Evolutionary conservation across 2,329 filamentous ascomycete genomes (phyloP).

Genomic region (Paraphoma chrysanthemicola): DNA sequence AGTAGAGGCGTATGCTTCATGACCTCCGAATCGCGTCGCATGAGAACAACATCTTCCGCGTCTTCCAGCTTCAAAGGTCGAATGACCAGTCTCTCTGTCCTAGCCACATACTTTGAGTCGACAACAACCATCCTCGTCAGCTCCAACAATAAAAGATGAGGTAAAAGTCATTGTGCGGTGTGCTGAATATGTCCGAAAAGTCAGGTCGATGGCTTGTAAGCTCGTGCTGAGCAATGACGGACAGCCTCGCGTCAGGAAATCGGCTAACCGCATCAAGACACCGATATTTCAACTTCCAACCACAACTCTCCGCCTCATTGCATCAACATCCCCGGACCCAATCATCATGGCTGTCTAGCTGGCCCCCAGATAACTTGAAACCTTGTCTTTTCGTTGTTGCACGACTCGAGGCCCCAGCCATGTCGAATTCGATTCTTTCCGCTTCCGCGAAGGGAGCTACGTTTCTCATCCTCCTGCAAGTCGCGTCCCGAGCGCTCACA

Average conservation of each 20-base stretch:
- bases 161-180: conserved; percentile 35
- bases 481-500: conserved; percentile 85
- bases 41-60: conserved; percentile 56
- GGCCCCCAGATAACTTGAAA: conserved; percentile 8
- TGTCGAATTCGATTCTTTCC: conserved; percentile 46
- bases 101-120: conserved; percentile 35
- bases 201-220: conserved; percentile 11
- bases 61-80: conserved; percentile 61
- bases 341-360: conserved; percentile 30
- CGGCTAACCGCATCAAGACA: conserved; percentile 30
- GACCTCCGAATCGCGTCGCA: conserved; percentile 66
- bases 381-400: conserved; percentile 8
- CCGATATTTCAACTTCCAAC: conserved; percentile 25
- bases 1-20: conserved; percentile 66
- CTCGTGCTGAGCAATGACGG: conserved; percentile 17
- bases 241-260: conserved; percentile 11
- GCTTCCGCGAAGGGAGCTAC: conserved; percentile 74
- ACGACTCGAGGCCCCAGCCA: conserved; percentile 13
- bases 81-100: conserved; percentile 63
- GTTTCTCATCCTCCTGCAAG: conserved; percentile 85
- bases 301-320: conserved; percentile 25
- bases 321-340: conserved; percentile 21
- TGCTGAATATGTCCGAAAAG: conserved; percentile 18
- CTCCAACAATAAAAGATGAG: conserved; percentile 3
- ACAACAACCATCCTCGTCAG: conserved; percentile 41